phyloP scores from a whole-genome alignment of 768 basidiomycete genomes.

The Podaxis carcinomalis region DNA sequence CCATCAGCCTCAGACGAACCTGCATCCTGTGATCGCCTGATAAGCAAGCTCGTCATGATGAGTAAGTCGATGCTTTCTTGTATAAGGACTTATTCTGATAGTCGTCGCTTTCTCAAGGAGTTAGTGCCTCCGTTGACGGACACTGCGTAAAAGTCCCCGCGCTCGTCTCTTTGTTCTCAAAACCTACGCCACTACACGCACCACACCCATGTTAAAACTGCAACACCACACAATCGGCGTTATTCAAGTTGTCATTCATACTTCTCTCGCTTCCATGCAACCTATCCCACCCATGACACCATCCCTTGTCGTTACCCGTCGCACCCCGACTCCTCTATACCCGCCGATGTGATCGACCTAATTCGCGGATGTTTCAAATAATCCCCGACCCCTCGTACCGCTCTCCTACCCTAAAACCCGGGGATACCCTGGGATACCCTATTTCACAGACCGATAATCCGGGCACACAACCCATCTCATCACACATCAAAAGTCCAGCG shows the following conservation, averaged over 20 bases:
- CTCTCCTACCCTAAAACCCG: background rate
- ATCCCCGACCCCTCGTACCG: background rate
- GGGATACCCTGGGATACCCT: background rate
- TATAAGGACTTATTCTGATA: background rate
- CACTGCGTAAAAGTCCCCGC: background rate
- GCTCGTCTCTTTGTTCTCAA: background rate
- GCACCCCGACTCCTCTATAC: background rate
- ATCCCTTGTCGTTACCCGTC: background rate
- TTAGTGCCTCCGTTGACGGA: background rate
- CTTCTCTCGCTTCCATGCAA: background rate
- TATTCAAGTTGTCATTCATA: background rate
- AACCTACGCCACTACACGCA: too few relatives aligned
- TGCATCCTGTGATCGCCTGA: constrained; percentile 8
- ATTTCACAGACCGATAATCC: background rate
- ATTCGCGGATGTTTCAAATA: background rate
- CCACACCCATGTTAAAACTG: too few relatives aligned
- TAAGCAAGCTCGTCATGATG: background rate
- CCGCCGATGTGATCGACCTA: background rate
- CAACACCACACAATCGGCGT: background rate
- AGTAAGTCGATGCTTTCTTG: background rate
- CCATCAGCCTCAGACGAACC: constrained; percentile 1
- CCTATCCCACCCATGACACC: background rate
- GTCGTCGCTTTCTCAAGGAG: background rate
- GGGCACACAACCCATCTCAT: background rate
- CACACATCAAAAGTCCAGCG: too few relatives aligned